These are phyloP conservation scores for Tolypocladium paradoxum DNA, from an alignment of 2,329 filamentous ascomycete species.

Conservation along the genomic window DNA sequence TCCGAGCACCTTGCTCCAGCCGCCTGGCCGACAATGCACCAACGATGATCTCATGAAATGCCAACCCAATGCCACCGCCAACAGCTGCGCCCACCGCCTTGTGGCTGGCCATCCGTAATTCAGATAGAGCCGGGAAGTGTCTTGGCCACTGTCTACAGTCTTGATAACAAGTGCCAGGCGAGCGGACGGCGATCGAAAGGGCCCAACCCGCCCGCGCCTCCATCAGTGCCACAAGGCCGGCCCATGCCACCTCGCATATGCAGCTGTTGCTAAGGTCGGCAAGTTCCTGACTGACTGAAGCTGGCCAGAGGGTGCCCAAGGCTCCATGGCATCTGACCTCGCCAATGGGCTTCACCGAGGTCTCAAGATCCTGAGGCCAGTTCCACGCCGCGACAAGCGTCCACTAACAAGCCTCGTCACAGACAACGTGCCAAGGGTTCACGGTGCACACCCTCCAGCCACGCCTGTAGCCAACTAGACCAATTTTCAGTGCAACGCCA, in stretches of 20 bases:
- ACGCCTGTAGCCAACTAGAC: too few species aligned
- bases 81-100: background rate
- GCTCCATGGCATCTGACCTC: background rate
- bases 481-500: too few species aligned
- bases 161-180: background rate
- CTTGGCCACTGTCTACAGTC: too few species aligned
- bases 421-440: background rate
- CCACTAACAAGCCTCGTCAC: background rate
- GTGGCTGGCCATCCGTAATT: background rate
- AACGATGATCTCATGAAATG: background rate
- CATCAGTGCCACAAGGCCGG: background rate
- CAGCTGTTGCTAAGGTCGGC: too few species aligned
- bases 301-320: background rate
- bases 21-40: background rate
- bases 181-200: background rate
- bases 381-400: background rate
- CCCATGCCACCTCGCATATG: background rate
- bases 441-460: too few species aligned
- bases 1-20: background rate
- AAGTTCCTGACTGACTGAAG: background rate
- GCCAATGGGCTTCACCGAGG: background rate
- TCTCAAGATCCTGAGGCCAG: background rate
- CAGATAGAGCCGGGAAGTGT: background rate
- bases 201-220: background rate
- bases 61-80: background rate